phyloP scores from a whole-genome alignment of 192 early-diverging fungal species.

The Thamnidium elegans region DNA sequence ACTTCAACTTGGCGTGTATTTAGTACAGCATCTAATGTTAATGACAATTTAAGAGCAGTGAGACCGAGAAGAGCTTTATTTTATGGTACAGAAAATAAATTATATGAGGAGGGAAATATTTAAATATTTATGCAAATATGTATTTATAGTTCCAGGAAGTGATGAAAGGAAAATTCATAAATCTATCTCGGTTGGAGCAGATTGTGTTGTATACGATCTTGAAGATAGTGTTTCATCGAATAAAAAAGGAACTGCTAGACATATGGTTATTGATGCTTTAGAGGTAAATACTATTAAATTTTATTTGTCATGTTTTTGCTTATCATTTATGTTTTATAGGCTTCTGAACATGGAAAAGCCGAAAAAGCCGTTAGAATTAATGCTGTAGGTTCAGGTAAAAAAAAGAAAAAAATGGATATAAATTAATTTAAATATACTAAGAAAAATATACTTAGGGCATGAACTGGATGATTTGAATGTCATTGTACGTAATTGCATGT shows the following conservation, averaged over 20 bases:
- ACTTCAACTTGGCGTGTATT: background rate
- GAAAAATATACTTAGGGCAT: slow-evolving; percentile 37
- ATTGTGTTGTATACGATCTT: slow-evolving; percentile 88
- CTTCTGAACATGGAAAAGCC: slow-evolving; percentile 58
- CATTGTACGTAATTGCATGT: slow-evolving; percentile 47
- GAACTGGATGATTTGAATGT: slow-evolving; percentile 80
- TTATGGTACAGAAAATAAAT: slow-evolving; percentile 1
- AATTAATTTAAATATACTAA: no score
- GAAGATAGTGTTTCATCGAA: slow-evolving; percentile 87
- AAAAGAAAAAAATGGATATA: background rate
- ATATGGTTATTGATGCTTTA: slow-evolving; percentile 68
- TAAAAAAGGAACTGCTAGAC: slow-evolving; percentile 77
- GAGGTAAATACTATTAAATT: slow-evolving; percentile 30
- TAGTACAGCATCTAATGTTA: background rate
- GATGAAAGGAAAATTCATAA: slow-evolving; percentile 86
- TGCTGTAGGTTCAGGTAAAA: slow-evolving; percentile 64
- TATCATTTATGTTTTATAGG: slow-evolving; percentile 25
- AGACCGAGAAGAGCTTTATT: slow-evolving; percentile 15
- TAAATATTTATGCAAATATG: background rate
- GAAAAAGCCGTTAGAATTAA: slow-evolving; percentile 94
- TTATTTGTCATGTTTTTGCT: slow-evolving; percentile 18
- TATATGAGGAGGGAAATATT: background rate
- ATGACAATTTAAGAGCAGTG: background rate
- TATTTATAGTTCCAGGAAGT: slow-evolving; percentile 69
- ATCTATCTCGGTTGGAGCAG: slow-evolving; percentile 64